A percentile compares a stretch with the other conserved stretches of the same genome.
Evolutionary conservation across 345 rosid genomes (phyloP).

Genomic region (Moricandia arvensis): DNA sequence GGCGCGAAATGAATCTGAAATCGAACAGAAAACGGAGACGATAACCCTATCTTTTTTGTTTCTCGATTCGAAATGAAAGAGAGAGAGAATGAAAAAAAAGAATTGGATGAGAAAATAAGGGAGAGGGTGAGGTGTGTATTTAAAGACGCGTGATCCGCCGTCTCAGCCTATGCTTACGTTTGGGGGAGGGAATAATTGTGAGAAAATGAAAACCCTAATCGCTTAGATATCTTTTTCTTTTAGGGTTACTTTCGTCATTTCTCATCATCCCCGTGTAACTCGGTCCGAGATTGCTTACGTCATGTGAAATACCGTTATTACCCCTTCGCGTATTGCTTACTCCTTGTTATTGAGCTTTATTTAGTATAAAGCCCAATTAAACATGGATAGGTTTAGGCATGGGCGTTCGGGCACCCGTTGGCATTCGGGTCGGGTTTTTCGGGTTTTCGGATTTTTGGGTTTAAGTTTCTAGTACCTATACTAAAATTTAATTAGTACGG

Average conservation of each 20-base stretch:
- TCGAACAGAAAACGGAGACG: neutral
- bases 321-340: constrained; percentile 21
- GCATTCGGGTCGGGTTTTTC: no score
- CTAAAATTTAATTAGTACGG: no score
- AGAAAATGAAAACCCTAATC: constrained; percentile 28
- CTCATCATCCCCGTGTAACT: constrained; percentile 10
- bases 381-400: no score
- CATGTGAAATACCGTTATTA: neutral
- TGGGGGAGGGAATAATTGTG: neutral
- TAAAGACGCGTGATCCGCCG: constrained; percentile 45
- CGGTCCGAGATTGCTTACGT: constrained; percentile 35
- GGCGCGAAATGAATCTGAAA: constrained; percentile 11
- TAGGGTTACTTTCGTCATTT: constrained; percentile 27
- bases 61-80: neutral
- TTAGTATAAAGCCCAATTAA: neutral
- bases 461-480: no score
- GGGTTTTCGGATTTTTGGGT: no score
- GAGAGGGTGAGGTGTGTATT: constrained; percentile 20
- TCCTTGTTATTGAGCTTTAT: neutral
- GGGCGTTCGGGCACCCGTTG: no score
- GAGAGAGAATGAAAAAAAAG: neutral
- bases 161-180: constrained; percentile 17
- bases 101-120: constrained; percentile 1
- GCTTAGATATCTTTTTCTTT: neutral
- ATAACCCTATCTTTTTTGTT: constrained; percentile 2